Percentiles rank a stretch among this genome's conserved stretches.
phyloP scores from a whole-genome alignment of 768 basidiomycete genomes.

The Pleurotus salmoneostramineus region DNA sequence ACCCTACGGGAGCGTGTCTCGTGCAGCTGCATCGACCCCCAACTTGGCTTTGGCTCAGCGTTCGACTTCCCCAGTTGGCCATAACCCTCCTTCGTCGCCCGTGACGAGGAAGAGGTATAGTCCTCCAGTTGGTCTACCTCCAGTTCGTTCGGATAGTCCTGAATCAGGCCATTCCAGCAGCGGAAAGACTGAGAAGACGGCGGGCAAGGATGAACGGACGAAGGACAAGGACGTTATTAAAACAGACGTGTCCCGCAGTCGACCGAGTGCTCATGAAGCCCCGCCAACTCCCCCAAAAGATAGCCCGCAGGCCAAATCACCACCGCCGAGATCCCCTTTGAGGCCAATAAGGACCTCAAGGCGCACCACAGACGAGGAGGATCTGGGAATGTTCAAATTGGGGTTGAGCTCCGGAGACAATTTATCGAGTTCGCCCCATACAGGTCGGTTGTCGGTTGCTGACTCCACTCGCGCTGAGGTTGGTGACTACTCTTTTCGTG shows the following conservation, averaged over 20 bases:
- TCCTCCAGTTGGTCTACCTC: conserved; percentile 46
- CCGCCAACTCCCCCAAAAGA: conserved; percentile 21
- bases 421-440: conserved; percentile 2
- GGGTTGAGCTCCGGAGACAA: conserved; percentile 12
- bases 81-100: conserved; percentile 22
- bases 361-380: conserved; percentile 22
- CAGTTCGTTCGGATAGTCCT: conserved; percentile 54
- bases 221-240: conserved; percentile 15
- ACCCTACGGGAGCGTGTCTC: conserved; percentile 29
- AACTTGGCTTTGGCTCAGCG: conserved; percentile 37
- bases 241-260: conserved; percentile 9
- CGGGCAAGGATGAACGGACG: conserved; percentile 14
- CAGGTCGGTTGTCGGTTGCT: conserved; percentile 22
- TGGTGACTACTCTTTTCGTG: conserved; percentile 33
- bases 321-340: conserved; percentile 49
- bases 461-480: conserved; percentile 30
- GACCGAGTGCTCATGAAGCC: not conserved
- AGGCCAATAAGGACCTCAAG: conserved; percentile 30
- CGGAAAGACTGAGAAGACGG: conserved; percentile 10
- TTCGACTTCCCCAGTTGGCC: conserved; percentile 29
- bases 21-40: conserved; percentile 59
- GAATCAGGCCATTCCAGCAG: conserved; percentile 26
- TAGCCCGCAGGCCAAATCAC: conserved; percentile 30
- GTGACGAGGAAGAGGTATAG: conserved; percentile 43
- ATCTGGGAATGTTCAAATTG: conserved; percentile 22